Evolutionary conservation across 192 early-diverging fungal genomes (phyloP), one percentile per base, ranked within the genome.

Genomic region (Coemansia sp.): DNA sequence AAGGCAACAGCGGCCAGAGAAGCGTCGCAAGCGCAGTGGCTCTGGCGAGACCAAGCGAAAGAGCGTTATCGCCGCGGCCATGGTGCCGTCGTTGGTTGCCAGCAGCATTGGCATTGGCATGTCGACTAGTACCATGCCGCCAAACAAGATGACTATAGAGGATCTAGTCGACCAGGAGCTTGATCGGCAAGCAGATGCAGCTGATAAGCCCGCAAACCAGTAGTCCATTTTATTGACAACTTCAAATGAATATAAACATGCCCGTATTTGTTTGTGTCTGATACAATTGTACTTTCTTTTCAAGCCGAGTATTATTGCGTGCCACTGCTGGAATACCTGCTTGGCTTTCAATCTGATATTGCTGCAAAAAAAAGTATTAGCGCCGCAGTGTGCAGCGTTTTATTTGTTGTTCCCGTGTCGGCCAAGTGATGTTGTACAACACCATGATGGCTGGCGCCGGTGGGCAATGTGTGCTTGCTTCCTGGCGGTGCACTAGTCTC

Each of bases 51-150:
- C 46, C 15, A 65, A 58, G 40, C 33, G 57, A 12, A 81, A 62
- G 38, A 70, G 58, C 54, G 24, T 81, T 41, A 54, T 70, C 8
- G 65, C 72, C 7, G 78, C 72, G 14, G 65, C 78, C 15, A 81
- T 81, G 78, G 62, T 81, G 32, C 78, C 78, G 4, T 70, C 73
- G 38, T 65, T 81, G 68, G 72, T 81, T 18, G 72, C 72, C 22
- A 72, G 68, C 19, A 74, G 72, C 56, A 71, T 81, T 37, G 78
- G 67, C 41, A 80, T 80, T 29, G 76, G 76, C 19, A 80, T 80
- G 76, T 80, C 76, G 7, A 73, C 76, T 5, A 80, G 70, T 39
- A 56, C 76, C 10, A 80, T 73, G 71, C 76, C 64, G 24, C 71
- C 76, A 27, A 80, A 59, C 67, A 67, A 73, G 52, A 79, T 79